phyloP scores from a whole-genome alignment of 2,329 filamentous ascomycete species.

The Fusarium tricinctum region DNA sequence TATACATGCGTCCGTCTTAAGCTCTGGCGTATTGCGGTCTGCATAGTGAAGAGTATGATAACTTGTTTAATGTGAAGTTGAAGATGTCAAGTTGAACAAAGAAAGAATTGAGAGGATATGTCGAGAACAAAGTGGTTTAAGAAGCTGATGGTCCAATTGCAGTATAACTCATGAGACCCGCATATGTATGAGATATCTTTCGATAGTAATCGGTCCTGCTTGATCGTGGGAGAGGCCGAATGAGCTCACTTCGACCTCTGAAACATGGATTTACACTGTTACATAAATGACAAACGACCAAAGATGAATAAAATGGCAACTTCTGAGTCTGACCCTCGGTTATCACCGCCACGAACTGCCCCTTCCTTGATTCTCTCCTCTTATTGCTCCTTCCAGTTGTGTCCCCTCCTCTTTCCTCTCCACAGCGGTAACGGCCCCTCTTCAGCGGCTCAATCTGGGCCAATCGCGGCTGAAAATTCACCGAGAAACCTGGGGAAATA shows the following conservation, averaged over 20 bases:
- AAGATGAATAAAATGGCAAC: too few species aligned
- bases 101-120: not conserved
- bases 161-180: not conserved
- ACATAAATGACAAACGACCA: not conserved
- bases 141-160: not conserved
- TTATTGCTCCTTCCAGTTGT: constrained; percentile 27
- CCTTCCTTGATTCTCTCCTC: constrained; percentile 18
- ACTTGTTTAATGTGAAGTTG: not conserved
- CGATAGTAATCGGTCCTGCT: not conserved
- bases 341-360: constrained; percentile 37
- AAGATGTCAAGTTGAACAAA: not conserved
- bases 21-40: constrained; percentile 36
- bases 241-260: constrained; percentile 6
- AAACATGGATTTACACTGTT: not conserved
- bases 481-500: constrained; percentile 48
- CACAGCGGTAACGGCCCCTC: constrained; percentile 41
- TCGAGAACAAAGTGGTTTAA: not conserved
- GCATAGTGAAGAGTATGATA: constrained; percentile 30
- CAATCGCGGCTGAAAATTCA: constrained; percentile 29
- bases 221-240: constrained; percentile 3
- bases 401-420: constrained; percentile 21
- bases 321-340: constrained; percentile 39
- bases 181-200: not conserved
- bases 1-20: constrained; percentile 17
- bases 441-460: constrained; percentile 32